Evolutionary conservation across 768 basidiomycete genomes (phyloP).

Genomic region (Suillus cothurnatus): DNA sequence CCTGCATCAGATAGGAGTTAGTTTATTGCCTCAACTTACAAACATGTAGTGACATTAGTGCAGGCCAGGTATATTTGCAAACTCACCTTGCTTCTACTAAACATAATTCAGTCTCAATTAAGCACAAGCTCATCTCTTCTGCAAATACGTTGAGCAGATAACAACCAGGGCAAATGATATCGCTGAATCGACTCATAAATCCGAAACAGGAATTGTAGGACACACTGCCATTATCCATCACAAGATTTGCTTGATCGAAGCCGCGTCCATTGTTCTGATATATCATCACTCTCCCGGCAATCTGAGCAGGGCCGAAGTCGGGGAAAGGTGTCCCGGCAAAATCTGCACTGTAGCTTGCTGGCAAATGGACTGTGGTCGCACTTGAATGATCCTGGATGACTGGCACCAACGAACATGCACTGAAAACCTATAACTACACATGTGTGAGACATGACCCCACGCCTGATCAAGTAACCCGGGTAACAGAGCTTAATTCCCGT

Average conservation of each 20-base stretch:
- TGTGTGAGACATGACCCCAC: neutral
- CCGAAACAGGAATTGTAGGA: neutral
- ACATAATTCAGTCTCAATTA: too few relatives aligned
- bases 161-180: slow-evolving; percentile 29
- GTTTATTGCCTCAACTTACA: slow-evolving; percentile 24
- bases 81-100: neutral
- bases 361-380: neutral
- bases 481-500: neutral
- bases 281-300: slow-evolving; percentile 22
- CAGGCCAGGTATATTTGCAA: slow-evolving; percentile 29
- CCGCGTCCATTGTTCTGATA: slow-evolving; percentile 35
- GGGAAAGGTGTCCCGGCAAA: slow-evolving; percentile 46
- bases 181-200: slow-evolving; percentile 16
- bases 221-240: slow-evolving; percentile 42
- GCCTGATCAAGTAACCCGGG: neutral
- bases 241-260: slow-evolving; percentile 33
- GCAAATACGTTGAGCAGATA: slow-evolving; percentile 23
- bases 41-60: slow-evolving; percentile 42
- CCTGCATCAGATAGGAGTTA: neutral
- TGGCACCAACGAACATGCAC: neutral
- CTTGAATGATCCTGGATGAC: neutral
- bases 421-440: neutral
- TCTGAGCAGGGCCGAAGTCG: slow-evolving; percentile 28
- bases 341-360: neutral
- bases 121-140: slow-evolving; percentile 19